Conservation (phyloP, 495 filamentous ascomycete species). For the Neurospora tetrasperma region DNA sequence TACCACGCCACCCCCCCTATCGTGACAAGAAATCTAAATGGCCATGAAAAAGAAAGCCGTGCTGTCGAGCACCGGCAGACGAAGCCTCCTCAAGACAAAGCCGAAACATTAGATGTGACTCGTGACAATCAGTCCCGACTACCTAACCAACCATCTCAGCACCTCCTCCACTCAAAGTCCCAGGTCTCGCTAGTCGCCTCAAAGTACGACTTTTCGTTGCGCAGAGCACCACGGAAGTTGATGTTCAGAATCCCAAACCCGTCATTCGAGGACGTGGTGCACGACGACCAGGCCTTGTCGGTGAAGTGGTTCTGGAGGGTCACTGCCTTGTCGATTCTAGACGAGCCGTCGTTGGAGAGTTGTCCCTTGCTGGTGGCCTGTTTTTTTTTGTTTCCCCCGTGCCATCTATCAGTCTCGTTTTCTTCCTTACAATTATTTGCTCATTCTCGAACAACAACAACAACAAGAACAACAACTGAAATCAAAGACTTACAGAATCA, state of each 20-base stretch:
- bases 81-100: background rate
- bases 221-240: conserved; percentile 35
- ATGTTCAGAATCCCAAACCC: conserved; percentile 34
- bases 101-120: background rate
- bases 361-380: conserved; percentile 19
- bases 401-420: background rate
- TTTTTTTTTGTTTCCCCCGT: background rate
- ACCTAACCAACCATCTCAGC: conserved; percentile 16
- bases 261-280: conserved; percentile 16
- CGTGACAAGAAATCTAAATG: background rate
- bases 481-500: conserved; percentile 20
- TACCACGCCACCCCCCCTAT: background rate
- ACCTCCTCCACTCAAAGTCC: conserved; percentile 34
- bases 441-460: background rate
- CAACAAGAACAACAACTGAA: background rate
- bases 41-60: background rate
- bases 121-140: too few species aligned
- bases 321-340: conserved; percentile 21
- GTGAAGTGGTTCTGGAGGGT: conserved; percentile 20
- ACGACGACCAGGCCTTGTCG: conserved; percentile 28
- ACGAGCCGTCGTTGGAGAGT: conserved; percentile 16
- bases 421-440: background rate
- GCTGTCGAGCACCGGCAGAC: background rate
- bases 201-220: conserved; percentile 27
- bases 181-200: conserved; percentile 31